Evolutionary conservation across 768 basidiomycete genomes (phyloP), one percentile per base, ranked within the genome.

Genomic region (Agaricus subrufescens): DNA sequence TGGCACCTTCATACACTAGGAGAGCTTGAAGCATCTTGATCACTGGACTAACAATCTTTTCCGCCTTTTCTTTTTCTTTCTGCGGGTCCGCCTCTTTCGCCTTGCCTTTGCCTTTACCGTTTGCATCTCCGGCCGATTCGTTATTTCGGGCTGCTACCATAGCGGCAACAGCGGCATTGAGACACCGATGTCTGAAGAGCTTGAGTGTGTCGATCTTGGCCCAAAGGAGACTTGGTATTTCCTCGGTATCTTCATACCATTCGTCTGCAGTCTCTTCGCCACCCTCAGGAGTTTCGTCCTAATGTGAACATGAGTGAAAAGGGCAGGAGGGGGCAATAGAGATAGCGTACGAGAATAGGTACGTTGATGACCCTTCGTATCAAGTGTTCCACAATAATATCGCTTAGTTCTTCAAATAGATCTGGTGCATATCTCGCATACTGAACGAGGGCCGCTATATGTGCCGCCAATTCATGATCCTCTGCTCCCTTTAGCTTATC

Each of bases 121-220:
- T 10, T n/a, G 14, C 52, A 45, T 30, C 23, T 19, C 23, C 49
- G 6, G 49, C 25, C n/a, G 37, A 19, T 19, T 49, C 47, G 30
- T 15, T 31, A n/a, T 31, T 30, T n/a, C 50, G 50, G 23, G 26
- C 26, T 19, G 40, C 52, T 34, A 23, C 42, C 2, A 34, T 46
- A 54, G 42, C 42, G 27, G 44, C 44, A 7, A 54, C 31, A 1
- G 48, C 55, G 26, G 55, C 55, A 30, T 56, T 56, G 11, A 96
- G 74, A 64, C 86, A 85, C 15, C 94, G 85, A 67, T 94, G 86
- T 26, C 91, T 80, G 66, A 86, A 86, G 4, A 95, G 79, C 69
- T 97, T 94, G 25, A 98, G 67, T 1, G 85, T 80, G 7, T 87
- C 70, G 3, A 97, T 66, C 65, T 91, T 92, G 0, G 91, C 89